phyloP scores from a whole-genome alignment of 148 eudicot species.

The Polygonum maritimum region DNA sequence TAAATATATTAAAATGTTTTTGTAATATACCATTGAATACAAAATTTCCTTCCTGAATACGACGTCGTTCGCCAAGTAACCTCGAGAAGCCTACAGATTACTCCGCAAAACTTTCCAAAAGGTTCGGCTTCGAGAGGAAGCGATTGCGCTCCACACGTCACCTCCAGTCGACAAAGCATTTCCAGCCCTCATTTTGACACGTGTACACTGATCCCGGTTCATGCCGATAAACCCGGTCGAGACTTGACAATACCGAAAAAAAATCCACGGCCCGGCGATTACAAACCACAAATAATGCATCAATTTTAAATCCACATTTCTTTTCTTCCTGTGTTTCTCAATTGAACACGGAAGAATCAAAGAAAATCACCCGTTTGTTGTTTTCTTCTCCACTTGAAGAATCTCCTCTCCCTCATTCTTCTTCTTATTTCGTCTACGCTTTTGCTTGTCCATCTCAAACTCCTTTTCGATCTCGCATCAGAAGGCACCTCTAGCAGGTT shows the following conservation, averaged over 20 bases:
- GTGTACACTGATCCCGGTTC: background rate
- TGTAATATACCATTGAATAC: too few species aligned
- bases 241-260: background rate
- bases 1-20: too few species aligned
- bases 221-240: background rate
- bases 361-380: slow-evolving; percentile 16
- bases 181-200: slow-evolving; percentile 2
- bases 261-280: slow-evolving; percentile 1
- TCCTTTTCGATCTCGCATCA: slow-evolving; percentile 1
- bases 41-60: background rate
- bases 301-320: background rate
- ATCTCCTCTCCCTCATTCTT: slow-evolving; percentile 9
- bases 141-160: background rate
- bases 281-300: slow-evolving; percentile 27
- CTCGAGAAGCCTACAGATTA: background rate
- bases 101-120: background rate
- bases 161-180: background rate
- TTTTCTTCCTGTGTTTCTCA: background rate
- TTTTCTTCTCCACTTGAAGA: slow-evolving; percentile 9
- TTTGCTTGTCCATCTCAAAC: background rate
- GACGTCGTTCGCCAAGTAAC: background rate
- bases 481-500: slow-evolving; percentile 1
- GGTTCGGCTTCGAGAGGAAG: background rate
- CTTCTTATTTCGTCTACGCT: slow-evolving; percentile 15
- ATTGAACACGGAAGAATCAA: slow-evolving; percentile 9